Base-by-base conservation (phyloP, 179 eudicot species). In the Beta macrorhiza region DNA sequence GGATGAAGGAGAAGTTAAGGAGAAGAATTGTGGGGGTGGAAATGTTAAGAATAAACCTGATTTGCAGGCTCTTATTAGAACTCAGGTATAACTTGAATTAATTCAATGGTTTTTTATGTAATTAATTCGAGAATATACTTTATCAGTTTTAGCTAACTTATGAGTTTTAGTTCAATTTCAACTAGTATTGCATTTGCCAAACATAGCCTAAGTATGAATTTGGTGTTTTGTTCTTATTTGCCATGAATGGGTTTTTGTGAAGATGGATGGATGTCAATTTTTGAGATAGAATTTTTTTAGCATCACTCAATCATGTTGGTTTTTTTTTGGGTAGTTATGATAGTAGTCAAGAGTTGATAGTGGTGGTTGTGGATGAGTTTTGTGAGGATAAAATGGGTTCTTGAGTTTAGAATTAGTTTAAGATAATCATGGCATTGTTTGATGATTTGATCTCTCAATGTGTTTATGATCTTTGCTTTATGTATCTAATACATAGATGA, bases 1-100 rank as follows among this genome's bases (percentile, higher is more conserved):
- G 99, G 99, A 88, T 47, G 83, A 78, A 3, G 82, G 83, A 1
- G 78, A 25, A 85, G 74, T 14, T 58, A 89, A 78, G 77, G 80
- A 70, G 90, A 88, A 81, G 87, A 80, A 53, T 53, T 29, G 20
- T 74, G 42, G 42, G 42, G 42, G 79, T 56, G 29, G 76, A 57
- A 70, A 76, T n/a, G 51, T 59, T 3, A 93, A 87, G 84, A 86
- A 67, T 72, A 91, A 91, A 79, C 88, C 89, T 15, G 98, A 93
- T 86, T 80, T 91, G 77, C 93, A 91, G 79, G 92, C 98, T 11
- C 82, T 93, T 49, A 61, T 95, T 81, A 87, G 98, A 68, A 93
- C 99, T 85, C 99, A 93, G 98, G 99, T 95, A 85, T 49, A 68
- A 1, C 25, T 12, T 7, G 1, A 44, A 53, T 14, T 72, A 14